phyloP scores from a whole-genome alignment of 1,284 basidiomycete species.

The Fomitopsis palustris region DNA sequence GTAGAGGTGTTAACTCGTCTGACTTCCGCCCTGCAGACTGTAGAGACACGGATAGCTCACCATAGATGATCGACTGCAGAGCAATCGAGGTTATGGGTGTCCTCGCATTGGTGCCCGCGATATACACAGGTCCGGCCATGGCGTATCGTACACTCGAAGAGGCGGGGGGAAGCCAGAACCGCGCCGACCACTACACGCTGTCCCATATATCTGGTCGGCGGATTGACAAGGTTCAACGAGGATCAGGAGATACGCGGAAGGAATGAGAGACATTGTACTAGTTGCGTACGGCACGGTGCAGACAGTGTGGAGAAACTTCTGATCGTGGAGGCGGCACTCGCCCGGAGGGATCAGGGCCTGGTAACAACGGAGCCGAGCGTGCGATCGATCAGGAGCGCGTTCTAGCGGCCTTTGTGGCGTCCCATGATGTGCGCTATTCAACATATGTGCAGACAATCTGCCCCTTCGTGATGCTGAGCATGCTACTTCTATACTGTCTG shows the following conservation, averaged over 20 bases:
- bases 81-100: background rate
- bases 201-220: background rate
- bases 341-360: background rate
- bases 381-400: background rate
- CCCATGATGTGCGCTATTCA: background rate
- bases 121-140: background rate
- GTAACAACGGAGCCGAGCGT: background rate
- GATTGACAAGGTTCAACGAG: background rate
- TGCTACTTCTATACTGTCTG: too few relatives aligned
- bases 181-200: background rate
- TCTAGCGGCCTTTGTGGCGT: background rate
- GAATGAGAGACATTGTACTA: too few relatives aligned
- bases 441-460: background rate
- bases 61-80: background rate
- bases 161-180: background rate
- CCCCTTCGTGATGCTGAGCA: background rate
- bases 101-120: background rate
- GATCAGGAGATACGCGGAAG: background rate
- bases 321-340: background rate
- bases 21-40: background rate
- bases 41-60: background rate
- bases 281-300: too few relatives aligned
- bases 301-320: background rate
- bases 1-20: background rate
- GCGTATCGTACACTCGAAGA: background rate